phyloP scores from a whole-genome alignment of 1,139 yeast species.

The Martiniozyma asiatica region DNA sequence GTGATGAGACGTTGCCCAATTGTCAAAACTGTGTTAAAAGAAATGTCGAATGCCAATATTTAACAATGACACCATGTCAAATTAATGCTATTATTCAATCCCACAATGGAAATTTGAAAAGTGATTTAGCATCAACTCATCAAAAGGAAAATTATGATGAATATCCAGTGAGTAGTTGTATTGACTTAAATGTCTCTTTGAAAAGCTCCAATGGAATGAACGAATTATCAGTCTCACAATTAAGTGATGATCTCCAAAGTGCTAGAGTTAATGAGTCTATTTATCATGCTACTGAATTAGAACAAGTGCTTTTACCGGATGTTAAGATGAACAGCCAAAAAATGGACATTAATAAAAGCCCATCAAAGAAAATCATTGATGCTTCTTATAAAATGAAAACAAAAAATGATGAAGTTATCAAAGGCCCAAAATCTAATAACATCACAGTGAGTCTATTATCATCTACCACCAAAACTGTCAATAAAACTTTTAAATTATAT shows the following conservation, averaged over 20 bases:
- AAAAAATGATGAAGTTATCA: too few relatives aligned
- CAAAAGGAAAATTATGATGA: background rate
- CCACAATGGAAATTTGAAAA: background rate
- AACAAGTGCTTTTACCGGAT: conserved; percentile 1
- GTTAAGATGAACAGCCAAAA: too few relatives aligned
- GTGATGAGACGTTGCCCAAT: conserved; percentile 33
- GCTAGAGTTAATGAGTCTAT: conserved; percentile 3
- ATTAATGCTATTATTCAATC: conserved; percentile 1
- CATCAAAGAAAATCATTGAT: too few relatives aligned
- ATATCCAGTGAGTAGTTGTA: conserved; percentile 1
- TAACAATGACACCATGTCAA: conserved; percentile 16
- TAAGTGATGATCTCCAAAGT: too few relatives aligned
- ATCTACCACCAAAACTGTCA: too few relatives aligned
- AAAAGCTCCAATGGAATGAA: too few relatives aligned
- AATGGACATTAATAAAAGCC: too few relatives aligned
- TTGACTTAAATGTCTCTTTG: background rate
- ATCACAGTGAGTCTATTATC: too few relatives aligned
- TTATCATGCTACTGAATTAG: conserved; percentile 2
- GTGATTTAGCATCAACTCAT: background rate
- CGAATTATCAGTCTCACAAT: too few relatives aligned
- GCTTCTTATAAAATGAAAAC: too few relatives aligned
- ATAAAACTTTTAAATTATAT: too few relatives aligned
- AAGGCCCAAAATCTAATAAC: too few relatives aligned
- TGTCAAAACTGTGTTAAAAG: conserved; percentile 31
- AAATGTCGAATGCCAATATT: conserved; percentile 27